Evolutionary conservation across 2,329 filamentous ascomycete species (phyloP).

Genomic region (Fragosphaeria purpurea): DNA sequence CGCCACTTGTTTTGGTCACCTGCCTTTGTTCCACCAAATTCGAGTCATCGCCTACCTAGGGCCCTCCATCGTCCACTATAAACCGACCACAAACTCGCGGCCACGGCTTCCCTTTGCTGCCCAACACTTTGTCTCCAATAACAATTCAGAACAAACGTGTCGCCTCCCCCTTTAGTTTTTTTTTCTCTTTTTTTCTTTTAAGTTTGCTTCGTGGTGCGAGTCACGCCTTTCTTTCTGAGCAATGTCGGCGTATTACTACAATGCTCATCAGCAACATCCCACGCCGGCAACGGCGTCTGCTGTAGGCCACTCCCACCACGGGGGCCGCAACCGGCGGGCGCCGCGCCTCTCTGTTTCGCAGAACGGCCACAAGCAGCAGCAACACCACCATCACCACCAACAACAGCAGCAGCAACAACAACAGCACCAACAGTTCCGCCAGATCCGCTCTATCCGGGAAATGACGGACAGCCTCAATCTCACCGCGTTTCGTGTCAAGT

Average conservation of each 20-base stretch:
- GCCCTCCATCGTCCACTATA: neutral
- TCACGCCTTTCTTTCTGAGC: neutral
- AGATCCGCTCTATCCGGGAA: slow-evolving; percentile 79
- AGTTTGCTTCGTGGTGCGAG: too few relatives aligned
- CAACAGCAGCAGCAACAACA: slow-evolving; percentile 11
- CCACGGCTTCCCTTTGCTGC: slow-evolving; percentile 4
- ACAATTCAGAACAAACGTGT: neutral
- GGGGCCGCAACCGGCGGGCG: slow-evolving; percentile 73
- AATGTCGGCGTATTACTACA: slow-evolving; percentile 57
- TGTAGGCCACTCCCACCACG: slow-evolving; percentile 67
- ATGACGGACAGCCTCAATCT: slow-evolving; percentile 67
- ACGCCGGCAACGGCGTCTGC: slow-evolving; percentile 43
- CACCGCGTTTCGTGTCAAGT: slow-evolving; percentile 71
- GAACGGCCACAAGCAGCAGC: slow-evolving; percentile 66
- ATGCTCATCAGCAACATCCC: slow-evolving; percentile 47
- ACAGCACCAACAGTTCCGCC: slow-evolving; percentile 70
- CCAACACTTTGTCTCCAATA: neutral
- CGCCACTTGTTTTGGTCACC: slow-evolving; percentile 1
- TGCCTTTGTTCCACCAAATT: neutral
- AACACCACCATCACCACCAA: slow-evolving; percentile 5
- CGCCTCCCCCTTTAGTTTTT: neutral
- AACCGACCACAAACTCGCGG: neutral
- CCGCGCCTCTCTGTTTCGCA: slow-evolving; percentile 72
- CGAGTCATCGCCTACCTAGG: slow-evolving; percentile 2
- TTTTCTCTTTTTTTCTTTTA: neutral